Conservation (phyloP, 352 stramenopile genomes). For the Globisporangium spinosum region DNA sequence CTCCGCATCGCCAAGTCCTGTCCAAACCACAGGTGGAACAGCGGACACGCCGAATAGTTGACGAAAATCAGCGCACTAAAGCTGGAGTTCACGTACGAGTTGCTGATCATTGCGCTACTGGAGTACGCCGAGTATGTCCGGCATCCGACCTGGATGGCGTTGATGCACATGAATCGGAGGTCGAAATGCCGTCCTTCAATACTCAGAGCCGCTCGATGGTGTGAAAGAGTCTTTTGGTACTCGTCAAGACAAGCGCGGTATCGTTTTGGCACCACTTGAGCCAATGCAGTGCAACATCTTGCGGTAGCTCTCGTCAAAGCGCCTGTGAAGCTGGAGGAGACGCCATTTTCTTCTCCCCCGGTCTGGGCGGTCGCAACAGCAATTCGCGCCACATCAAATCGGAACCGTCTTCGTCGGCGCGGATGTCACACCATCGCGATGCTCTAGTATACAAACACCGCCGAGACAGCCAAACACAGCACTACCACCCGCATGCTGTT, state of each 20-base stretch:
- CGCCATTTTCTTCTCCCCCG: background rate
- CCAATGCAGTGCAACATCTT: background rate
- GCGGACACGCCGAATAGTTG: background rate
- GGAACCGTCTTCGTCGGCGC: background rate
- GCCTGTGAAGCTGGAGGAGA: background rate
- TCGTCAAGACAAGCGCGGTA: background rate
- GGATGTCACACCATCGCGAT: background rate
- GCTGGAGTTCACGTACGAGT: background rate
- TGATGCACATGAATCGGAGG: background rate
- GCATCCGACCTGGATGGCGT: background rate
- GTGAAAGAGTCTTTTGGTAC: background rate
- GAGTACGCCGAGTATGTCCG: background rate
- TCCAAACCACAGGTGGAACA: constrained; percentile 3
- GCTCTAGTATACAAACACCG: background rate
- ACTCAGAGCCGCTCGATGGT: no score
- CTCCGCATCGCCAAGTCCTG: background rate
- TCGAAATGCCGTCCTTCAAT: constrained; percentile 5
- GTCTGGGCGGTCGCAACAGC: background rate
- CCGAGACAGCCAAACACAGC: background rate
- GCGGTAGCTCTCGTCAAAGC: background rate
- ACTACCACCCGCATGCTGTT: background rate
- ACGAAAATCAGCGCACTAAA: constrained; percentile 4
- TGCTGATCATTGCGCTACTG: constrained; percentile 5
- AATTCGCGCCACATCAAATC: background rate
- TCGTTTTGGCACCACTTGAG: background rate